phyloP scores from a whole-genome alignment of 2,329 filamentous ascomycete genomes.

The Penicillium sumatraense region DNA sequence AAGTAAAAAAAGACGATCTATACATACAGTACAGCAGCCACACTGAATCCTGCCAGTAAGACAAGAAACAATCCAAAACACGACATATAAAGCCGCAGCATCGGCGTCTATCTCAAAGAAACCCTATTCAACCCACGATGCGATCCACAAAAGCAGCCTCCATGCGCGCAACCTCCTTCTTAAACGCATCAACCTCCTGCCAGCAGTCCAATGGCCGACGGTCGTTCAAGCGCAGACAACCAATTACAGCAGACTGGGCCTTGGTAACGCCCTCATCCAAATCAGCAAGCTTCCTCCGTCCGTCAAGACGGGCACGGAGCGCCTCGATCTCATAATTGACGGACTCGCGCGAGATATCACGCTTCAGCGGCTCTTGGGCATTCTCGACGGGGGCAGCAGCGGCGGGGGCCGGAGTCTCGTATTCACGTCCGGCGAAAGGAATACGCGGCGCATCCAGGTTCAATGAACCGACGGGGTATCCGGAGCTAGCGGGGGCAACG shows the following conservation, averaged over 20 bases:
- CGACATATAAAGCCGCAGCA: slow-evolving; percentile 15
- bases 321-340: slow-evolving; percentile 63
- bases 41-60: not conserved
- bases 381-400: slow-evolving; percentile 19
- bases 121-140: slow-evolving; percentile 54
- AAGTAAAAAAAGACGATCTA: slow-evolving; percentile 28
- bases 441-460: slow-evolving; percentile 49
- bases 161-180: slow-evolving; percentile 81
- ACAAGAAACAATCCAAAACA: slow-evolving; percentile 10
- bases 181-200: slow-evolving; percentile 89
- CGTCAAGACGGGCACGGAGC: slow-evolving; percentile 63
- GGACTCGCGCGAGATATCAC: slow-evolving; percentile 55
- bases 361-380: slow-evolving; percentile 35
- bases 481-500: slow-evolving; percentile 22
- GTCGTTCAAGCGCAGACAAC: slow-evolving; percentile 83
- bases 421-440: slow-evolving; percentile 47
- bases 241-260: slow-evolving; percentile 75
- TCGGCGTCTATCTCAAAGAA: slow-evolving; percentile 5
- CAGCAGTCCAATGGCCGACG: slow-evolving; percentile 90
- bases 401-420: slow-evolving; percentile 28
- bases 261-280: slow-evolving; percentile 73
- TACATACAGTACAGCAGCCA: slow-evolving; percentile 32
- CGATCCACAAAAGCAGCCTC: slow-evolving; percentile 89
- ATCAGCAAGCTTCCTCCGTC: slow-evolving; percentile 62
- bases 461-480: slow-evolving; percentile 35